Evolutionary conservation across 805 yeast species (phyloP).

Genomic region (Jamesozyma hellenica): DNA sequence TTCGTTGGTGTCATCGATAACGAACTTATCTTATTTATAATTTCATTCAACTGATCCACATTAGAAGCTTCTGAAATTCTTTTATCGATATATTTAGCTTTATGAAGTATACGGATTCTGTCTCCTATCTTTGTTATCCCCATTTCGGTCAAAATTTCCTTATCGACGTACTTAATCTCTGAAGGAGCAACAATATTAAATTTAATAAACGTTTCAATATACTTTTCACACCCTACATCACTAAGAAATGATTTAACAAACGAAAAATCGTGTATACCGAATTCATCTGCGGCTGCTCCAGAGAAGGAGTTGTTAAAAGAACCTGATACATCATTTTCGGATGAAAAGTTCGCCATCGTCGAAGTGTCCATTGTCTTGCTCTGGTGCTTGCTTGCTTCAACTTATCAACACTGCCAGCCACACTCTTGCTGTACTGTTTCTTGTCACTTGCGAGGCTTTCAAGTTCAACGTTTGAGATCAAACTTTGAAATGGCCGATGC

Average conservation of each 20-base stretch:
- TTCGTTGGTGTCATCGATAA: conserved; percentile 6
- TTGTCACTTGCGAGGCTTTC: no score
- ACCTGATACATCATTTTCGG: no score
- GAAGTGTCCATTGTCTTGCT: no score
- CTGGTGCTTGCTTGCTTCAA: no score
- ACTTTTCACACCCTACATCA: conserved; percentile 17
- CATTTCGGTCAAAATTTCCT: conserved; percentile 53
- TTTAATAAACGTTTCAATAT: conserved; percentile 14
- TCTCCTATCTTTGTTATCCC: conserved; percentile 80
- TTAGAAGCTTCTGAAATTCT: conserved; percentile 9
- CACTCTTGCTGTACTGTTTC: no score
- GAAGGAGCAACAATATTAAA: conserved; percentile 16
- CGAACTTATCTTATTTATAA: conserved; percentile 17
- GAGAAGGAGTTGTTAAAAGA: no score
- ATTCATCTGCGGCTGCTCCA: no score
- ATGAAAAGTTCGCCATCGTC: no score
- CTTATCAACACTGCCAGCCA: no score
- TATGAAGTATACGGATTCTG: conserved; percentile 55
- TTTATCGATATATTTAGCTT: conserved; percentile 36
- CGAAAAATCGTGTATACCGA: neutral
- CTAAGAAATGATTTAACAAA: conserved; percentile 17
- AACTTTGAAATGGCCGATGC: no score
- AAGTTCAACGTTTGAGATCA: no score
- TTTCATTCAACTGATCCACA: conserved; percentile 11
- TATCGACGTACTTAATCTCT: conserved; percentile 36